Base-by-base conservation (phyloP, 164 flowering plant species). In the Tinospora cordifolia region DNA sequence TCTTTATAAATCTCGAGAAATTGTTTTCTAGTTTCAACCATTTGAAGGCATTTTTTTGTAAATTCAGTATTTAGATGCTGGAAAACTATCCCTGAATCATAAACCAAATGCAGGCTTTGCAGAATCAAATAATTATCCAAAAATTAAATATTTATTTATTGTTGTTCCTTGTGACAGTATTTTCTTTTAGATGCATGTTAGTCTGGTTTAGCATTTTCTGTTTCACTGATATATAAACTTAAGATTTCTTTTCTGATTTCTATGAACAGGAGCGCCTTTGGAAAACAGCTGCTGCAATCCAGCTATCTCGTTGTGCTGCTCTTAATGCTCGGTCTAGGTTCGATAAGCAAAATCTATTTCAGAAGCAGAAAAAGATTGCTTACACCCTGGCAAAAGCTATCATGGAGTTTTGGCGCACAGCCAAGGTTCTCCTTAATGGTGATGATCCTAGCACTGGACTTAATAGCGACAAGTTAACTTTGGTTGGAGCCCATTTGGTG, bases 281-380 rank as follows among this genome's bases (percentile, higher is more conserved):
- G 99, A 95, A 95, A 85, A 73, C 76, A 71, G 77, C 92, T 65
- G 92, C 88, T 75, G 96, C 97, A 66, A 84, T 92, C 74, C 90
- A 88, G 78, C 67, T 91, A 62, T 81, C 87, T 72, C 84, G 75
- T 24, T 81, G 65, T 41, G 86, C 79, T 77, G 89, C 95, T 78
- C 79, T 69, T 75, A 68, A 79, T 71, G 85, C 87, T 62, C 84
- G 77, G 64, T 67, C 76, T 70, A 89, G 80, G 74, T 78, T 81
- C 72, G 85, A 80, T 62, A 80, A 84, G 69, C 78, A 79, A 72
- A 71, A 54, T 68, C 71, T 74, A 39, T 30, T 57, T 47, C 47
- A 72, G 79, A 81, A 81, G 75, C 83, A 81, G 49, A 88, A 79
- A 77, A 82, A 73, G 66, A 80, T 91, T 39, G 88, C 97, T 75